A percentile compares a stretch with the other conserved stretches of the same genome.
Conservation (phyloP, 1,139 yeast genomes). For the Hanseniaspora gamundiae region DNA sequence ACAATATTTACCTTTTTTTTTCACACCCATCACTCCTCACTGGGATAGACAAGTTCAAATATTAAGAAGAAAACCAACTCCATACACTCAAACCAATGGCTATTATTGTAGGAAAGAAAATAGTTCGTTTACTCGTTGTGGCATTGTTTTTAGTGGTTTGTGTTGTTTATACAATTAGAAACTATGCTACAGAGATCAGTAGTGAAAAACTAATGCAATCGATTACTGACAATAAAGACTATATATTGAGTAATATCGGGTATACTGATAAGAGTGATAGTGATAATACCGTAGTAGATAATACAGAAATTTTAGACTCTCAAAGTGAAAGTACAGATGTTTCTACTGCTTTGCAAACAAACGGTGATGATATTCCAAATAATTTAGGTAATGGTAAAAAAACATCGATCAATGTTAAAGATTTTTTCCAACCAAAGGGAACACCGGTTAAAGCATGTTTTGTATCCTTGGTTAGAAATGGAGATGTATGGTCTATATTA, state of each 20-base stretch:
- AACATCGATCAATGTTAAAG: not conserved
- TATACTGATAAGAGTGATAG: not conserved
- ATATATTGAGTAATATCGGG: not conserved
- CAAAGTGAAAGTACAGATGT: no score
- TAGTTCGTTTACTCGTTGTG: not conserved
- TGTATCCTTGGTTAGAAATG: constrained; percentile 63
- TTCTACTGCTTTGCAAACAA: no score
- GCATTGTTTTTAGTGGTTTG: not conserved
- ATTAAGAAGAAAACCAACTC: not conserved
- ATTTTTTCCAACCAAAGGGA: not conserved
- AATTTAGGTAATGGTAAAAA: not conserved
- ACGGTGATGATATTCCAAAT: no score
- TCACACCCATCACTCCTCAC: no score
- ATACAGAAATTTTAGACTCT: no score
- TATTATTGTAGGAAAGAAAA: not conserved
- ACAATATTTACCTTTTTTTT: no score
- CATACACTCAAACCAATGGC: not conserved
- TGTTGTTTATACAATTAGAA: not conserved
- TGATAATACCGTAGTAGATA: no score
- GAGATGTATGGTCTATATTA: constrained; percentile 48
- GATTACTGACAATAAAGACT: not conserved
- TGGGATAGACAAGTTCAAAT: no score
- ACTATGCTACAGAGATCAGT: not conserved
- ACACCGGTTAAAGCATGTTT: constrained; percentile 48
- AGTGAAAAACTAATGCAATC: not conserved